These are phyloP conservation scores for Spathaspora girioi DNA, from an alignment of 805 yeast species.

Conservation along the genomic window DNA sequence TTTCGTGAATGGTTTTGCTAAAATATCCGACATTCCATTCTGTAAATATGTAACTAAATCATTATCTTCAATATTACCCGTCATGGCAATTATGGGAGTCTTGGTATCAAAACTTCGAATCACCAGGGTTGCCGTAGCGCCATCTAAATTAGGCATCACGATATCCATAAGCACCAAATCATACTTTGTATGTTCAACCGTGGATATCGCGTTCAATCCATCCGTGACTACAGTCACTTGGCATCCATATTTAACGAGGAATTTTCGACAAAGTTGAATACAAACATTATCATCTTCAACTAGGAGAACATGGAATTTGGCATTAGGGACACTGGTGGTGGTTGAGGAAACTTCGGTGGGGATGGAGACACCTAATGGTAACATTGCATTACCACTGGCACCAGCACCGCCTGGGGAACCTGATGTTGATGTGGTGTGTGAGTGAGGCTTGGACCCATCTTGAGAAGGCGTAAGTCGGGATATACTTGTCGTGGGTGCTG, in stretches of 20 bases:
- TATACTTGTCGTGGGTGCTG: background rate
- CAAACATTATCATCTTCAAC: constrained; percentile 84
- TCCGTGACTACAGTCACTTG: constrained; percentile 90
- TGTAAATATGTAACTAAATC: constrained; percentile 77
- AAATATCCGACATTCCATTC: constrained; percentile 88
- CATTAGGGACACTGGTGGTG: constrained; percentile 26
- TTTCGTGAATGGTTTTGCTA: constrained; percentile 92
- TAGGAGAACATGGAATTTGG: constrained; percentile 65
- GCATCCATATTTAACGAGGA: constrained; percentile 84
- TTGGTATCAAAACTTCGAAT: constrained; percentile 78
- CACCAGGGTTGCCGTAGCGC: constrained; percentile 87
- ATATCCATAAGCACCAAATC: constrained; percentile 84
- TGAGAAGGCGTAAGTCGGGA: background rate
- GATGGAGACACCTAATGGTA: constrained; percentile 6
- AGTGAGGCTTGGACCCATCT: background rate
- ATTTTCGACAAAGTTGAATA: constrained; percentile 77
- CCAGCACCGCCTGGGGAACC: constrained; percentile 1
- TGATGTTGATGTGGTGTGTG: background rate
- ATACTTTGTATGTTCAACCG: constrained; percentile 64
- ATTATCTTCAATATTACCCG: constrained; percentile 81
- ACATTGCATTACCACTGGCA: background rate
- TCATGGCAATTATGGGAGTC: constrained; percentile 93
- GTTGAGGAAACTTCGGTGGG: constrained; percentile 12
- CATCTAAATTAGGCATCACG: constrained; percentile 84
- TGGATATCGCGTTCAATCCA: constrained; percentile 83